Percentiles rank a stretch among this genome's conserved stretches.
These are phyloP conservation scores for Annona cherimola DNA, from an alignment of 164 flowering plant species.

Conservation along the genomic window DNA sequence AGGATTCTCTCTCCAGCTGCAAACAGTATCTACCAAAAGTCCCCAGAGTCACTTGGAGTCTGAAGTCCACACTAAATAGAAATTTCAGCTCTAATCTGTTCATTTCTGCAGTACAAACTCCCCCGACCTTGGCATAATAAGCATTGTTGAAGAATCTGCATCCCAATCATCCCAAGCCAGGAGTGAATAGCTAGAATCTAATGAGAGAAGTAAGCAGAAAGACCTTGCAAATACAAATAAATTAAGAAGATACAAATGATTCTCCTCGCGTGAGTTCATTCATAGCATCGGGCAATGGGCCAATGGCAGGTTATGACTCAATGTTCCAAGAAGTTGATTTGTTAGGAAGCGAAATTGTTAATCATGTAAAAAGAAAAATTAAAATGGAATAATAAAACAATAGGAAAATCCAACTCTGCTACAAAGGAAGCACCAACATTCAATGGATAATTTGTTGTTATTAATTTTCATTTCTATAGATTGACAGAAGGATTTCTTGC, in stretches of 20 bases:
- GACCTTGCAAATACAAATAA: not conserved
- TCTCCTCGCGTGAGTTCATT: not conserved
- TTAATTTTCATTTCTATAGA: too few relatives aligned
- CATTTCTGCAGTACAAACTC: conserved; percentile 68
- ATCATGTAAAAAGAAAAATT: not conserved
- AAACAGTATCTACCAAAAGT: conserved; percentile 51
- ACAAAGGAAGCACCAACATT: too few relatives aligned
- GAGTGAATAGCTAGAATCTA: not conserved
- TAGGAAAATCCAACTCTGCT: too few relatives aligned
- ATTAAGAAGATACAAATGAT: not conserved
- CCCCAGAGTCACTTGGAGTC: conserved; percentile 58
- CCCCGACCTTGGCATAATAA: conserved; percentile 94
- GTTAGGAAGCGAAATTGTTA: not conserved
- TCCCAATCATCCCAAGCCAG: not conserved
- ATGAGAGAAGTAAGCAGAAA: not conserved
- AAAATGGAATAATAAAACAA: too few relatives aligned
- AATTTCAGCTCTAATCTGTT: conserved; percentile 81
- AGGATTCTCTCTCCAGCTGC: conserved; percentile 46
- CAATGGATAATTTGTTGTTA: too few relatives aligned
- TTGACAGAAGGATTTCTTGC: too few relatives aligned
- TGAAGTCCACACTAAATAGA: conserved; percentile 65
- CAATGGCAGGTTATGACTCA: not conserved
- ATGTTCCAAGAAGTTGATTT: not conserved
- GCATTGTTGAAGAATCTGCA: conserved; percentile 82
- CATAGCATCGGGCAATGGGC: not conserved